Evolutionary conservation across 1,284 basidiomycete species (phyloP).

Genomic region (Cryptococcus floricola): DNA sequence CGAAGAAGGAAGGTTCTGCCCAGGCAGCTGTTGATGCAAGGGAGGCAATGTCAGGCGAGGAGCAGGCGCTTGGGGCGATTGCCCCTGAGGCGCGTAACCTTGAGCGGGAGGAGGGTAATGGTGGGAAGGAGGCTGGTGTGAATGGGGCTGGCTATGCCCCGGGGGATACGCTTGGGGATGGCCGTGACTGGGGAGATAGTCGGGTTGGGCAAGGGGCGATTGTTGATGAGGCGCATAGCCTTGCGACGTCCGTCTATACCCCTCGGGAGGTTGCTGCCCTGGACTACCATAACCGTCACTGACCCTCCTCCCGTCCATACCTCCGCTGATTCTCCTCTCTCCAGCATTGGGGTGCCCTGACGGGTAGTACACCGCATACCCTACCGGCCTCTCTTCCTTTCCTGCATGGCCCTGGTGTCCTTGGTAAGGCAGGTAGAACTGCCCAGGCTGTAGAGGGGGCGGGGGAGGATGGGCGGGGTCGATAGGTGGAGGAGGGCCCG

Average conservation of each 20-base stretch:
- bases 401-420: too few relatives aligned
- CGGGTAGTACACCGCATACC: constrained; percentile 19
- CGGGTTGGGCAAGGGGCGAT: background rate
- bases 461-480: constrained; percentile 13
- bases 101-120: background rate
- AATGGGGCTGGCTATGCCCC: background rate
- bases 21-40: background rate
- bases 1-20: background rate
- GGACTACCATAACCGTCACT: background rate
- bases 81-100: background rate
- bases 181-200: background rate
- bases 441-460: constrained; percentile 11
- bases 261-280: background rate
- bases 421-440: constrained; percentile 15
- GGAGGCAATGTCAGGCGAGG: background rate
- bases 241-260: background rate
- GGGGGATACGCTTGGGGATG: background rate
- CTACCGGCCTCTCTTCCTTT: constrained; percentile 8
- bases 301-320: background rate
- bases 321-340: background rate
- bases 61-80: background rate
- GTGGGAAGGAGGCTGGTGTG: background rate
- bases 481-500: constrained; percentile 3
- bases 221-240: background rate
- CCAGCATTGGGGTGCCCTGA: constrained; percentile 1